phyloP scores from a whole-genome alignment of 2,329 filamentous ascomycete species.

The Alternaria novae-zelandiae region DNA sequence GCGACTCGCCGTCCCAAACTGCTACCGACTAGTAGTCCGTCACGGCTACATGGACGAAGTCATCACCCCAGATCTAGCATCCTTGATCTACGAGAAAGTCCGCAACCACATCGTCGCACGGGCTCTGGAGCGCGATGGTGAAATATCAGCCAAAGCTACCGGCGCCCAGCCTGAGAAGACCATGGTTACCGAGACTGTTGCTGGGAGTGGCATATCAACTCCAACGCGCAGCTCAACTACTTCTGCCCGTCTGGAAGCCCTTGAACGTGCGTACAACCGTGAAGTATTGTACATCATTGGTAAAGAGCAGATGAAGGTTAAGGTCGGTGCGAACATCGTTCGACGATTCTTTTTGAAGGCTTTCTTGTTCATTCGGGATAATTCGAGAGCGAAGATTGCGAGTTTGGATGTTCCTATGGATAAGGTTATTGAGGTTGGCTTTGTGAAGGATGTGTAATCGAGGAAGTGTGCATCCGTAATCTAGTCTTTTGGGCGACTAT shows the following conservation, averaged over 20 bases:
- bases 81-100: slow-evolving; percentile 64
- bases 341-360: slow-evolving; percentile 58
- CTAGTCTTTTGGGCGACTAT: background rate
- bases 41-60: slow-evolving; percentile 78
- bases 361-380: slow-evolving; percentile 71
- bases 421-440: slow-evolving; percentile 70
- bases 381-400: slow-evolving; percentile 70
- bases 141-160: slow-evolving; percentile 18
- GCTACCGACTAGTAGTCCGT: slow-evolving; percentile 72
- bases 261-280: slow-evolving; percentile 54
- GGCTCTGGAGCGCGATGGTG: slow-evolving; percentile 36
- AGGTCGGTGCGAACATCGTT: slow-evolving; percentile 49
- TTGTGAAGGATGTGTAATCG: slow-evolving; percentile 67
- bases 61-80: slow-evolving; percentile 67
- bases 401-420: slow-evolving; percentile 66
- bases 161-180: background rate
- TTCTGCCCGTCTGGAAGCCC: slow-evolving; percentile 35
- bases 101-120: slow-evolving; percentile 47
- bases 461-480: background rate
- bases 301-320: slow-evolving; percentile 56
- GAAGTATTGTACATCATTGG: slow-evolving; percentile 63
- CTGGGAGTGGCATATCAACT: slow-evolving; percentile 17
- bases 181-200: background rate
- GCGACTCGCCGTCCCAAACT: slow-evolving; percentile 61
- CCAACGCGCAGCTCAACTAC: slow-evolving; percentile 29